Evolutionary conservation across 73 alveolate genomes (phyloP).

Genomic region (Breviolum minutum): DNA sequence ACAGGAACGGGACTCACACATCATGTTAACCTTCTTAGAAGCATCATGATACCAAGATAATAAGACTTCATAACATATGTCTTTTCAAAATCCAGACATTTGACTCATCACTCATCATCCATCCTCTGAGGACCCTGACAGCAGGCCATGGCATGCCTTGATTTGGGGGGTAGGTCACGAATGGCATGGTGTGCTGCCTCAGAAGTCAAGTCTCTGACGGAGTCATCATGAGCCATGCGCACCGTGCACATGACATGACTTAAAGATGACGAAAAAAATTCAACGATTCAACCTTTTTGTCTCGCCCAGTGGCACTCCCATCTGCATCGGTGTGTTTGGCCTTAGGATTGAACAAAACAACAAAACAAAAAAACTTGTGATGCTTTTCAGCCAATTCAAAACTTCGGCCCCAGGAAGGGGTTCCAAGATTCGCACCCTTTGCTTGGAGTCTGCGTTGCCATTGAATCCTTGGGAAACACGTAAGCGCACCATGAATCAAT

Average conservation of each 20-base stretch:
- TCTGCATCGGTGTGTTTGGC: constrained; percentile 52
- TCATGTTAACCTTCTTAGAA: too few species aligned
- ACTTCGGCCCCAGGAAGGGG: not conserved
- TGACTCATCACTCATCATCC: too few species aligned
- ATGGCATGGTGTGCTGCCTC: constrained; percentile 75
- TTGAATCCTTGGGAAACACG: not conserved
- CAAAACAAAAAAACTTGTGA: too few species aligned
- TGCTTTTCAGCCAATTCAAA: not conserved
- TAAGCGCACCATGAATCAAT: not conserved
- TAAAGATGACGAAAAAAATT: too few species aligned
- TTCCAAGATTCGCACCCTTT: constrained; percentile 1
- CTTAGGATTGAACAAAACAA: too few species aligned
- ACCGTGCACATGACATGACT: too few species aligned
- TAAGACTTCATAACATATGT: not conserved
- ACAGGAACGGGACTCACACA: too few species aligned
- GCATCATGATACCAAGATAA: too few species aligned
- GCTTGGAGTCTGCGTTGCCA: not conserved
- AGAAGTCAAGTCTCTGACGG: not conserved
- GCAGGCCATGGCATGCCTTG: constrained; percentile 74
- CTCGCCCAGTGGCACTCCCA: constrained; percentile 60
- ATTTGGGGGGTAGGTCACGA: constrained; percentile 70
- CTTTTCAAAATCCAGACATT: not conserved
- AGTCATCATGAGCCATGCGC: too few species aligned
- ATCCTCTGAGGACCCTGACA: not conserved
- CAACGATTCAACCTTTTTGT: not conserved